Base-by-base conservation (phyloP, 768 basidiomycete genomes). In the Termitomyces eurrhizus region DNA sequence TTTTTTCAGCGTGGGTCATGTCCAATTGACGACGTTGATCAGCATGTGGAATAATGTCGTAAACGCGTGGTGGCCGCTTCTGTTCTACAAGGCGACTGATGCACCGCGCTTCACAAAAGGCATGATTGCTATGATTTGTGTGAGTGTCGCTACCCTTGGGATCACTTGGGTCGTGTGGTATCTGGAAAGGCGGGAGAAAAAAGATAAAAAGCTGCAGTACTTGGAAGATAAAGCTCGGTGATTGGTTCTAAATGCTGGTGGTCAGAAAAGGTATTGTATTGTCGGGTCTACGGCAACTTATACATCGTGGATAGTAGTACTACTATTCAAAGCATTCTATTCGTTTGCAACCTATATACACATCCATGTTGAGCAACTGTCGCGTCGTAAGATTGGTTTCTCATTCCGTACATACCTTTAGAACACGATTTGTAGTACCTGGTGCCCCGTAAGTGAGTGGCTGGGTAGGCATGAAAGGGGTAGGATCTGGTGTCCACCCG, bases 51-150 rank as follows among this genome's bases (percentile, higher is more conserved):
- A 83, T 72, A 88, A 87, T 66, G 83, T 77, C 37, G 70, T 88
- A 49, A 87, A 87, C 66, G 84, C 85, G 0, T 87, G 84, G 85
- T 88, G 85, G 86, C 80, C 85, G 49, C 76, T 88, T 8, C 78
- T 90, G 24, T 85, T 88, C 69, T 90, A 89, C 70, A 85, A 83
- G n/a, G 87, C 88, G 5, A 86, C 85, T 29, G 85, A 89, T 55
- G 88, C 87, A 5, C 88, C 89, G 5, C 73, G 73, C 29, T 90
- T 90, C 71, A 77, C 68, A 18, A 89, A 83, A 59, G 89, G 88
- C 24, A 84, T 87, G 83, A 83, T 84, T 64, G 82, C 86, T 11
- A 86, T 88, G 84, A 77, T 88, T 37, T 82, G 81, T 49, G 79
- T 78, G 0, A 81, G 80, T 46, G 71, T 77, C 29, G 83, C 83